phyloP scores from a whole-genome alignment of 164 flowering plant genomes.

The Vitis rupestris region DNA sequence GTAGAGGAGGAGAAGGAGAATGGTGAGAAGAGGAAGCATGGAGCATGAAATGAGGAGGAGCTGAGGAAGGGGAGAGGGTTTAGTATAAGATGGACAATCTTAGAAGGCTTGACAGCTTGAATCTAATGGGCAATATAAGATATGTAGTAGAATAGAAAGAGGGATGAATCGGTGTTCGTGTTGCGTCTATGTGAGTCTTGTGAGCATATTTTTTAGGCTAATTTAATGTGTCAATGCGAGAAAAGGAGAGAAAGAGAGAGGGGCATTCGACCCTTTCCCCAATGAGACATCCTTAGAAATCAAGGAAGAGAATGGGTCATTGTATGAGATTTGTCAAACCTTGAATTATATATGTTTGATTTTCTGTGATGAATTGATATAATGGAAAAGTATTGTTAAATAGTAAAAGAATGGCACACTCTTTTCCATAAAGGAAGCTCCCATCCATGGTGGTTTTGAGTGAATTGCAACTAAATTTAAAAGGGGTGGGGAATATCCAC shows the following conservation, averaged over 20 bases:
- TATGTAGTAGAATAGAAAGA: constrained; percentile 1
- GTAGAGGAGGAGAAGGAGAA: constrained; percentile 15
- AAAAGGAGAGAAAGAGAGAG: constrained; percentile 10
- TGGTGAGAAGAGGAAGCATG: constrained; percentile 32
- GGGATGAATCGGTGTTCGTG: constrained; percentile 19
- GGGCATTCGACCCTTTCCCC: constrained; percentile 30
- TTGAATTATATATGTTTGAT: constrained; percentile 21
- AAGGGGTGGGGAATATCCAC: constrained; percentile 23
- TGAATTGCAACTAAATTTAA: constrained; percentile 19
- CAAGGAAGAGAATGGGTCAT: constrained; percentile 48
- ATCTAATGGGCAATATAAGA: constrained; percentile 15
- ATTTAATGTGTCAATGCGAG: constrained; percentile 14
- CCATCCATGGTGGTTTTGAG: constrained; percentile 14
- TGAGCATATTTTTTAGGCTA: constrained; percentile 19
- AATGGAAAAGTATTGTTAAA: background rate
- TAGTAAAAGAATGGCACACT: too few species aligned
- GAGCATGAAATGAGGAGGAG: constrained; percentile 13
- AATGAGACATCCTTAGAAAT: constrained; percentile 48
- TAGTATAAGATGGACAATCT: constrained; percentile 12
- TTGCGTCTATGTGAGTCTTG: constrained; percentile 33
- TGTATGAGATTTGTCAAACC: constrained; percentile 39
- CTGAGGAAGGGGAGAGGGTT: constrained; percentile 1
- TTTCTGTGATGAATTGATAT: constrained; percentile 1
- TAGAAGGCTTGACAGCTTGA: constrained; percentile 29
- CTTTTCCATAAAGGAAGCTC: constrained; percentile 4